phyloP scores from a whole-genome alignment of 352 stramenopile genomes.

The Bremia lactucae region DNA sequence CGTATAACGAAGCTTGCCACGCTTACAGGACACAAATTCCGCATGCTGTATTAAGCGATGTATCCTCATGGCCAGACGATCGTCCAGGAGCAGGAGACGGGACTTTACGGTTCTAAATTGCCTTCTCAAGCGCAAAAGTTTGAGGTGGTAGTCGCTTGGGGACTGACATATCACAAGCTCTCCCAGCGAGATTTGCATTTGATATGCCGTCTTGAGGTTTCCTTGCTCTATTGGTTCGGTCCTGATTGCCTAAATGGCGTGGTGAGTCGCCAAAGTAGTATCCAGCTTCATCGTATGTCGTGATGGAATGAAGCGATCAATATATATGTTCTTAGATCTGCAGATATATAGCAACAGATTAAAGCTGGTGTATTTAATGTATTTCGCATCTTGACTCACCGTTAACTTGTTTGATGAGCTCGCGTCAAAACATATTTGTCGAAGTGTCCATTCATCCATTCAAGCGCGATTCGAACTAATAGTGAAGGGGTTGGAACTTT shows the following conservation, averaged over 20 bases:
- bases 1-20: conserved; percentile 94
- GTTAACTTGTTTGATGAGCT: conserved; percentile 40
- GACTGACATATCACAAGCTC: conserved; percentile 20
- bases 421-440: conserved; percentile 22
- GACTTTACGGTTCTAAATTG: conserved; percentile 96
- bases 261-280: conserved; percentile 53
- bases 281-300: conserved; percentile 64
- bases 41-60: conserved; percentile 95
- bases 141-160: conserved; percentile 39
- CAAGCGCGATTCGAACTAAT: conserved; percentile 42
- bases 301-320: conserved; percentile 80
- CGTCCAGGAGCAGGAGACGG: conserved; percentile 94
- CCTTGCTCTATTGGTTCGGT: conserved; percentile 3
- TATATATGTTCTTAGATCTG: conserved; percentile 79
- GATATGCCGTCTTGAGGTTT: conserved; percentile 2
- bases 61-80: conserved; percentile 95
- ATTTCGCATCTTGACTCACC: no score
- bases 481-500: conserved; percentile 30
- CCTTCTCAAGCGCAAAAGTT: conserved; percentile 85
- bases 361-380: neutral
- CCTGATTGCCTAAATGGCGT: conserved; percentile 20
- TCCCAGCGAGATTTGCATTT: neutral
- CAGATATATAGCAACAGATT: neutral
- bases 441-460: no score
- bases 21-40: conserved; percentile 92